Base-by-base conservation (phyloP, 768 basidiomycete genomes). In the Calocybe gangraenosa region DNA sequence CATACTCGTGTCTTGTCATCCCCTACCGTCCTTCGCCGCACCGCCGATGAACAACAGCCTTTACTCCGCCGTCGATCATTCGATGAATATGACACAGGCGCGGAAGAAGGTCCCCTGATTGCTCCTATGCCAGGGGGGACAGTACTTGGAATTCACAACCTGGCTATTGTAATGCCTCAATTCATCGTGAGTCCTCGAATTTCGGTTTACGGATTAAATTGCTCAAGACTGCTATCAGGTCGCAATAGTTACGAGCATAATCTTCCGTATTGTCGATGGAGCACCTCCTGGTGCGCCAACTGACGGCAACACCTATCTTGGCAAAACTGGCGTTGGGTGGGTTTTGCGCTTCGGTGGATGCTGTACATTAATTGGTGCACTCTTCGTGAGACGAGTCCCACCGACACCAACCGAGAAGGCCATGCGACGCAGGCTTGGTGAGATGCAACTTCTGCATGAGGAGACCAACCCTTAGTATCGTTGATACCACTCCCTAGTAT, bases 151-250 rank as follows among this genome's bases (percentile, higher is more conserved):
- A 92, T 97, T 32, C 94, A 97, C 59, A 97, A 97, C 59, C 72
- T 97, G 14, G 89, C 94, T 3, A 92, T 97, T 48, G 94, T 97
- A 20, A 82, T 92, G 67, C 94, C 94, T 17, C 94, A 97, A 55
- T 88, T 97, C 60, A 75, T 94, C 42, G 93, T 94, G 59, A 54
- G 91, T 75, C 25, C 5, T 44, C 17, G 7, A 10, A 22, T 18
- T 41, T 48, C 15, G 35, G 42, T 50, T 20, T 17, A 49, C 49
- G n/a, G 48, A 34, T 37, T 15, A 52, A 22, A 53, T 55, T 7
- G 34, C 14, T 18, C 34, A 20, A 50, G 39, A 48, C 3, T 47
- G 5, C 5, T n/a, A 40, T 46, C 54, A 91, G 92, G 83, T 92
- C 48, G 91, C 91, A 1, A 47, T 96, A 3, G 83, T 86, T n/a